Percentiles rank a stretch among this genome's conserved stretches.
Evolutionary conservation across 345 rosid species (phyloP).

Genomic region (Carallia brachiata): DNA sequence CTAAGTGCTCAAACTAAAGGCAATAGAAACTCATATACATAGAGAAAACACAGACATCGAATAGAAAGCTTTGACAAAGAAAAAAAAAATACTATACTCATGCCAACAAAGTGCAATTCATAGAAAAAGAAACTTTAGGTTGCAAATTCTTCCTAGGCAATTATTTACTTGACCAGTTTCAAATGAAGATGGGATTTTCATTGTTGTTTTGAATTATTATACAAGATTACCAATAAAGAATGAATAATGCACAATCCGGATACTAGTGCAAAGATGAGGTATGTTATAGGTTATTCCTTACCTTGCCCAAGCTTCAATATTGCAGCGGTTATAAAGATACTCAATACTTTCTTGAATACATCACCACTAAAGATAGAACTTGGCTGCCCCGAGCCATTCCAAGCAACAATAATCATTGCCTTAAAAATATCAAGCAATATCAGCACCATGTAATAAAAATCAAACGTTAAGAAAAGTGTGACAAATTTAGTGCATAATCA

Average conservation of each 20-base stretch:
- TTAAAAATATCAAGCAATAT: slow-evolving; percentile 31
- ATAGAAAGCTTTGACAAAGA: too few relatives aligned
- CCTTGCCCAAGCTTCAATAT: slow-evolving; percentile 98
- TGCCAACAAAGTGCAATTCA: too few relatives aligned
- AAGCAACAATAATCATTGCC: slow-evolving; percentile 96
- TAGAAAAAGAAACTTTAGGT: too few relatives aligned
- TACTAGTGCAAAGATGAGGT: neutral
- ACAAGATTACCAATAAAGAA: too few relatives aligned
- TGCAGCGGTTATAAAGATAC: slow-evolving; percentile 95
- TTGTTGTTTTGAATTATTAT: too few relatives aligned
- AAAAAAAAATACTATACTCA: too few relatives aligned
- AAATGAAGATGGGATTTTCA: too few relatives aligned
- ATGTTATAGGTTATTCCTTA: slow-evolving; percentile 20
- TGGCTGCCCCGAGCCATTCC: slow-evolving; percentile 75
- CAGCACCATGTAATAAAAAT: slow-evolving; percentile 19
- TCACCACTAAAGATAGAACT: slow-evolving; percentile 48
- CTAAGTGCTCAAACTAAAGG: neutral
- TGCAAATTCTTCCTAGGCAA: too few relatives aligned
- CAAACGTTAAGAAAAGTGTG: neutral
- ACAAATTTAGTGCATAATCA: slow-evolving; percentile 3
- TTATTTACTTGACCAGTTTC: too few relatives aligned
- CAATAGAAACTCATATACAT: neutral
- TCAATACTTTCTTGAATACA: slow-evolving; percentile 80
- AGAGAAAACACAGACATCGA: neutral
- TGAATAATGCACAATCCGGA: too few relatives aligned